Evolutionary conservation across 1,139 yeast genomes (phyloP), one percentile per base, ranked within the genome.

Genomic region (Candida pseudocylindracea): DNA sequence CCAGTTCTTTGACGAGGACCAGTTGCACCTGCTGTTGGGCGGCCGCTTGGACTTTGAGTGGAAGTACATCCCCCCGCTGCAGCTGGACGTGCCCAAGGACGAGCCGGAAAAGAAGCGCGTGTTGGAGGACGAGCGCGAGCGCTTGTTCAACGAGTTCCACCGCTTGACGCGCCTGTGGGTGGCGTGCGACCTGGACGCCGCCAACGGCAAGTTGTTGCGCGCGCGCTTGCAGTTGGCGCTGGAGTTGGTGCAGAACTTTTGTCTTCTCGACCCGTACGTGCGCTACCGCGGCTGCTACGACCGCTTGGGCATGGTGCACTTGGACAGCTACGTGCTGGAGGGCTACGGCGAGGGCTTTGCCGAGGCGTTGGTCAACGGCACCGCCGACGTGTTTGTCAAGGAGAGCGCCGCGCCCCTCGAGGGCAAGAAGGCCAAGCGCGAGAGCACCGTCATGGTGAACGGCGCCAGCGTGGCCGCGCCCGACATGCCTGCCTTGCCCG

Each of bases 151-250:
- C 37, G 42, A 43, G 33, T 49, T 53, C 34, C 39, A 57, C n/a
- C 58, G 58, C 29, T 44, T 55, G 8, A 59, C 63, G 6, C 50
- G 42, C 29, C 50, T 41, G 38, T 60, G 67, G 67, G 43, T 59
- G 30, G 62, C 57, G 36, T 44, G 59, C 25, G 55, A 60, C n/a
- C 52, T 53, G 36, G 56, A 63, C 1, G 54, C 47, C 28, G 54
- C 53, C 11, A 54, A 60, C 42, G 57, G 54, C 26, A 42, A 41
- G 36, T 60, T 57, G 43, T 54, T 57, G 43, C 51, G 50, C 37
- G 63, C 57, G 37, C 58, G 56, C 40, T 49, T 58, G 12, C 50
- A 51, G 30, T 41, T 57, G 33, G 41, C 44, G 31, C 39, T 40
- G 31, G 45, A 45, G 33, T 41, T 60, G 37, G 50, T 59, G 13